phyloP scores from a whole-genome alignment of 306 rosid genomes.

The Rosa chinensis region DNA sequence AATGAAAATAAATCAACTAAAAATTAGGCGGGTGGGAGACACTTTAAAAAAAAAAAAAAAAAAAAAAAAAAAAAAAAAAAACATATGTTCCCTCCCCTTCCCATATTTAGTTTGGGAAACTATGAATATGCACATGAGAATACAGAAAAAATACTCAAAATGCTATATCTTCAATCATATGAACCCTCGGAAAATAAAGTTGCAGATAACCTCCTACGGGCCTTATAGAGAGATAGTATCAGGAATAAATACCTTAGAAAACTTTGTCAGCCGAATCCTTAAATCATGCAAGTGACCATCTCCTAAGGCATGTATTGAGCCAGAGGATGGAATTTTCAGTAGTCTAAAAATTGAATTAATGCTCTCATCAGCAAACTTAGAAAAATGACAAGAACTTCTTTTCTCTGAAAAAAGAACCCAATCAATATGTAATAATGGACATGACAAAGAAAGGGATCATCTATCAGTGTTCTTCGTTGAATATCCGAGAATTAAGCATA shows the following conservation, averaged over 20 bases:
- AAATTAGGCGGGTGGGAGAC: no score
- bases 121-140: no score
- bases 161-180: slow-evolving; percentile 25
- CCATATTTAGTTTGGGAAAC: no score
- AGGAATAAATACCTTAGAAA: slow-evolving; percentile 59
- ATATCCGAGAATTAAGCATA: slow-evolving; percentile 33
- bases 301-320: slow-evolving; percentile 36
- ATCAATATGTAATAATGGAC: slow-evolving; percentile 34
- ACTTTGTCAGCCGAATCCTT: slow-evolving; percentile 68
- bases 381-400: slow-evolving; percentile 54
- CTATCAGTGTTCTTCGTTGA: slow-evolving; percentile 26
- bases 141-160: no score
- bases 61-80: no score
- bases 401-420: slow-evolving; percentile 53
- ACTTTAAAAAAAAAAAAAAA: no score
- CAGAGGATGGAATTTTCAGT: slow-evolving; percentile 33
- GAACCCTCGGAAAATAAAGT: slow-evolving; percentile 22
- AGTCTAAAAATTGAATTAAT: slow-evolving; percentile 58
- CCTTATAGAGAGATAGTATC: neutral
- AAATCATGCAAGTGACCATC: slow-evolving; percentile 45
- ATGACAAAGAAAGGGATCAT: slow-evolving; percentile 33
- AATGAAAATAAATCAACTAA: no score
- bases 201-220: slow-evolving; percentile 19
- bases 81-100: no score
- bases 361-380: slow-evolving; percentile 64